A percentile compares a stretch with the other conserved stretches of the same genome.
phyloP scores from a whole-genome alignment of 345 rosid species.

The Erucastrum elatum region DNA sequence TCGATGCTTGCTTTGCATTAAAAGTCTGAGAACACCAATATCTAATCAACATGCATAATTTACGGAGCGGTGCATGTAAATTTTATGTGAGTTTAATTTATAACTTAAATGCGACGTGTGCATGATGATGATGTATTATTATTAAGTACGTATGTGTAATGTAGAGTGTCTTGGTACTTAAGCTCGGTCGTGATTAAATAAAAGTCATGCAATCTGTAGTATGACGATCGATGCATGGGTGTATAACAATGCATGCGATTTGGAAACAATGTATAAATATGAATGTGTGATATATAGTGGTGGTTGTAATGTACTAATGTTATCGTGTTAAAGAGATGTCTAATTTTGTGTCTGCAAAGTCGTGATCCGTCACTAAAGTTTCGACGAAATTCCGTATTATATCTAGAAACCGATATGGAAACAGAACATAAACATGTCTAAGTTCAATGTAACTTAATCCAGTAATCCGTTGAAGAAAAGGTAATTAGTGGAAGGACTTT shows the following conservation, averaged over 20 bases:
- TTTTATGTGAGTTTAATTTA: background rate
- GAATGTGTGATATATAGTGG: slow-evolving; percentile 5
- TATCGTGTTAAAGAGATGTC: background rate
- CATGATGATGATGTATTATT: slow-evolving; percentile 27
- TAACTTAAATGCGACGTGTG: background rate
- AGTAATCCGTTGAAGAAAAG: background rate
- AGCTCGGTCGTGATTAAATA: slow-evolving; percentile 22
- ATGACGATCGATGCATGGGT: slow-evolving; percentile 18
- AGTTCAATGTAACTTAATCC: slow-evolving; percentile 33
- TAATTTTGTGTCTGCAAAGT: background rate
- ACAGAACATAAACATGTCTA: slow-evolving; percentile 24
- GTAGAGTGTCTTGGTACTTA: slow-evolving; percentile 30
- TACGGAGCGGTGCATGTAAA: slow-evolving; percentile 20
- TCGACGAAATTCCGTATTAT: background rate
- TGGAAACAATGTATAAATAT: slow-evolving; percentile 15
- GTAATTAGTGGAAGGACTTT: slow-evolving; percentile 31
- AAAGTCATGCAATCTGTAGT: slow-evolving; percentile 29
- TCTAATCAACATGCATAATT: background rate
- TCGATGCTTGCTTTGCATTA: slow-evolving; percentile 50
- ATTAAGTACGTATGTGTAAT: slow-evolving; percentile 11
- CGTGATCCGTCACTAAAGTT: background rate
- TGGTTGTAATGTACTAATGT: background rate
- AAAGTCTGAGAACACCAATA: slow-evolving; percentile 22
- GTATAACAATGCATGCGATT: slow-evolving; percentile 13
- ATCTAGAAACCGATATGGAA: background rate